A percentile compares a stretch with the other conserved stretches of the same genome.
Conservation (phyloP, 2,329 filamentous ascomycete genomes). For the Magnaporthales sp. region DNA sequence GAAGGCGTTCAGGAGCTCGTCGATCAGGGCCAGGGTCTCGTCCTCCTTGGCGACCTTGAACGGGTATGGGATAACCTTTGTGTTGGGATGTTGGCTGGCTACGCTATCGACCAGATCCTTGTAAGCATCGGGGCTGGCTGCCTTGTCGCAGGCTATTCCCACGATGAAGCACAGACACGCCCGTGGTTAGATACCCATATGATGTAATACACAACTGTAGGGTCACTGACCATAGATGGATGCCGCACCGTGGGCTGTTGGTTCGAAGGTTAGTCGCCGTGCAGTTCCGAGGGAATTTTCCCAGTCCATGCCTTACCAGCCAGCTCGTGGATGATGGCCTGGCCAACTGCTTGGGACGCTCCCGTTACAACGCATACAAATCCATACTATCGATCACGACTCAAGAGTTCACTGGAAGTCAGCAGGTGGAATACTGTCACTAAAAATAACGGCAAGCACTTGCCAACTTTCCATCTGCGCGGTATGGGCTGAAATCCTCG, state of each 20-base stretch:
- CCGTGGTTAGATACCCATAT: not conserved
- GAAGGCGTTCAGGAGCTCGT: slow-evolving; percentile 53
- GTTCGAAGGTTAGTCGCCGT: slow-evolving; percentile 8
- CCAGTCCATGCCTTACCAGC: slow-evolving; percentile 30
- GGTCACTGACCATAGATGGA: slow-evolving; percentile 43
- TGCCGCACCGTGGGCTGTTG: slow-evolving; percentile 51
- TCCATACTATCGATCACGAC: slow-evolving; percentile 37
- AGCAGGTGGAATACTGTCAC: not conserved
- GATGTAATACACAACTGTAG: not conserved
- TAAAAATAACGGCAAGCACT: slow-evolving; percentile 12
- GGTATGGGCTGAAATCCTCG: slow-evolving; percentile 47
- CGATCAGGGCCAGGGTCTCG: slow-evolving; percentile 50
- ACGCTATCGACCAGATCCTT: slow-evolving; percentile 30
- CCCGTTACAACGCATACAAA: slow-evolving; percentile 58
- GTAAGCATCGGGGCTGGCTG: slow-evolving; percentile 28
- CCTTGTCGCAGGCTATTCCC: slow-evolving; percentile 36
- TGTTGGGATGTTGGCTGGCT: slow-evolving; percentile 38
- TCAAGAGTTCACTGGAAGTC: not conserved
- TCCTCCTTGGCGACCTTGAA: slow-evolving; percentile 51
- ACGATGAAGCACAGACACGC: not conserved
- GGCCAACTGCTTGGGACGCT: slow-evolving; percentile 50
- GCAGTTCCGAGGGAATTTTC: not conserved
- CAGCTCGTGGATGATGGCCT: slow-evolving; percentile 50
- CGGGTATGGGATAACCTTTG: slow-evolving; percentile 52
- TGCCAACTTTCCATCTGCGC: slow-evolving; percentile 47